Evolutionary conservation across 1,284 basidiomycete genomes (phyloP).

Genomic region (Ganoderma boninense): DNA sequence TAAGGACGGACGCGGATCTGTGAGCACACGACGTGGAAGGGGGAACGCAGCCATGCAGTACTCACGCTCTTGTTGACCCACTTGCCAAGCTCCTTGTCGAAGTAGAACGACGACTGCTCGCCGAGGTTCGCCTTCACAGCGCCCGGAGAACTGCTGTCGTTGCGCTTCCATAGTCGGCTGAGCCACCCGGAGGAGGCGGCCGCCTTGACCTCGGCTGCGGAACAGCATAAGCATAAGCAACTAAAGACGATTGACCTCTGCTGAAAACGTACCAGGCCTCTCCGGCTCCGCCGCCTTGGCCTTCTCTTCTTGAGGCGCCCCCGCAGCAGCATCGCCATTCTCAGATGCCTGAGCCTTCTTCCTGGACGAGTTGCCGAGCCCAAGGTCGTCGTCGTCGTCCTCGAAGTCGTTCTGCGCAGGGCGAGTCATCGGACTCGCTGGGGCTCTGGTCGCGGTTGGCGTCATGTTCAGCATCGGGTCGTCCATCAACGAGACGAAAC

Average conservation of each 20-base stretch:
- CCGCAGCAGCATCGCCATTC: slow-evolving; percentile 25
- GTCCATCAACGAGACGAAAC: slow-evolving; percentile 91
- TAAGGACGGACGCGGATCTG: slow-evolving; percentile 45
- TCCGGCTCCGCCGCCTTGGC: slow-evolving; percentile 30
- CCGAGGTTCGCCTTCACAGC: slow-evolving; percentile 94
- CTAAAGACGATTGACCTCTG: neutral
- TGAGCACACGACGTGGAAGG: neutral
- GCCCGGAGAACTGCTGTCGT: slow-evolving; percentile 56
- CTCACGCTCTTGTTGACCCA: slow-evolving; percentile 96
- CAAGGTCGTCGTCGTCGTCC: slow-evolving; percentile 83
- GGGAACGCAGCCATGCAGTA: neutral
- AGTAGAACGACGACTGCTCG: slow-evolving; percentile 92
- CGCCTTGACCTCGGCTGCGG: slow-evolving; percentile 37
- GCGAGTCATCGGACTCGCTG: slow-evolving; percentile 38
- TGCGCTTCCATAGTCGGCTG: slow-evolving; percentile 77
- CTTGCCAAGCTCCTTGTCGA: slow-evolving; percentile 92
- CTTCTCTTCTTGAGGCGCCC: slow-evolving; percentile 24
- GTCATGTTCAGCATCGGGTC: slow-evolving; percentile 55
- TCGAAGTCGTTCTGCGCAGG: slow-evolving; percentile 17
- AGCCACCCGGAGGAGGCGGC: slow-evolving; percentile 75
- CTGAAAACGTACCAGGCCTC: slow-evolving; percentile 39
- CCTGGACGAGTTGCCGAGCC: slow-evolving; percentile 78
- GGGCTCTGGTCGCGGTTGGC: slow-evolving; percentile 38
- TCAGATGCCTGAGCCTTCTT: slow-evolving; percentile 28
- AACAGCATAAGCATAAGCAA: slow-evolving; percentile 1